Conservation (phyloP, 768 basidiomycete species). For the Crepidotus variabilis region DNA sequence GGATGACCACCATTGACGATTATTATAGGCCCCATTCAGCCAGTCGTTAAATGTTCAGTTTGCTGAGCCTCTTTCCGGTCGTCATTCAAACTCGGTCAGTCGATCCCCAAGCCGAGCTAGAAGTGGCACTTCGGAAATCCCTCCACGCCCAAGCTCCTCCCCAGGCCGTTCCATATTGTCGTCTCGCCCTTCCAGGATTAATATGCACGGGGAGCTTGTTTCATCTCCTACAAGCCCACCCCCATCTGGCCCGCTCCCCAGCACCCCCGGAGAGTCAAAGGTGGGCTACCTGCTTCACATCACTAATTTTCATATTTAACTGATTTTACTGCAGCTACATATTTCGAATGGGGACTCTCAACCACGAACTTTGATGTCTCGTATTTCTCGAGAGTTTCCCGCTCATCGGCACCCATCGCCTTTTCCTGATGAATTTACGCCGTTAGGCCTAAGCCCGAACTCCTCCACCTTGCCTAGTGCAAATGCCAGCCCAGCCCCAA, state of each 20-base stretch:
- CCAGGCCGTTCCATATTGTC: neutral
- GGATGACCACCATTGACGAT: neutral
- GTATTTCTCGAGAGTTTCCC: neutral
- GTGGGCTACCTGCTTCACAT: neutral
- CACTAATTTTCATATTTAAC: neutral
- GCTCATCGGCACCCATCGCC: conserved; percentile 7
- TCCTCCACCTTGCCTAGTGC: neutral
- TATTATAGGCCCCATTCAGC: neutral
- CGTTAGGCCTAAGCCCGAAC: neutral
- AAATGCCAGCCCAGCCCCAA: neutral
- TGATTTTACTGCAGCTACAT: neutral
- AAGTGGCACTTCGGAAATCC: neutral
- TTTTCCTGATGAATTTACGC: neutral
- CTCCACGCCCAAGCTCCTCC: neutral
- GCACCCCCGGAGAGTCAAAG: neutral
- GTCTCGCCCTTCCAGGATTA: neutral
- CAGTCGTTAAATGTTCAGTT: neutral
- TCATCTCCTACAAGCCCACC: conserved; percentile 1
- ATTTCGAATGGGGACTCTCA: neutral
- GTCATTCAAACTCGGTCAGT: neutral
- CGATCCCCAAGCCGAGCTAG: neutral
- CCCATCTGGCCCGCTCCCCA: conserved; percentile 11
- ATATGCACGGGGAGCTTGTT: neutral
- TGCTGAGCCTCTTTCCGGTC: neutral
- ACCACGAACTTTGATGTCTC: neutral